Base-by-base conservation (phyloP, 2,329 filamentous ascomycete genomes). In the Massarina eburnea region DNA sequence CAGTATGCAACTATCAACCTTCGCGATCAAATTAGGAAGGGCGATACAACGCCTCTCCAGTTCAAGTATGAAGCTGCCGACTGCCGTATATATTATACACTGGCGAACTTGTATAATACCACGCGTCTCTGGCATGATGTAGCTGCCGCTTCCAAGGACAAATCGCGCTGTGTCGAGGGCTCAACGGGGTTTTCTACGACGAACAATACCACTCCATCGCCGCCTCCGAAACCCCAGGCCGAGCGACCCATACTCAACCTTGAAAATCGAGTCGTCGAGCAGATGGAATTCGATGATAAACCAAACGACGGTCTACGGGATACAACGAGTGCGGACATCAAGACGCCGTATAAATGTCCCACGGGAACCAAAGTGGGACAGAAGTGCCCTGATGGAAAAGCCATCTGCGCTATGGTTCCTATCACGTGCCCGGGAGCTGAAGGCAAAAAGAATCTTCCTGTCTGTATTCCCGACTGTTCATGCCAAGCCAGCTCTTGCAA, bases 41-140 rank as follows among this genome's bases (percentile, higher is more conserved):
- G 57, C 10, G 62, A 68, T 3, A 27, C 46, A 1, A 52, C 50
- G 4, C 70, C 71, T 0, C 52, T 72, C 1, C 68, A 73, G 39
- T 71, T 72, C 58, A 57, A 60, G 27, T 71, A 71, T 41, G 59
- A 69, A 33, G 61, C 71, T 5, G 68, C 70, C 14, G 61, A 72
- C 43, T 73, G 71, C 52, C 55, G 71, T 8, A 62, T 73, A 24
- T 73, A 63, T 52, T 72, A 67, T 55, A 70, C 69, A 0, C 33
- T 62, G 1, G 44, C 50, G 12, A 73, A 67, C 39, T 45, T 67
- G 39, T 66, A 67, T 54, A 70, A 74, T 55, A 66, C 61, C 48
- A 57, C 58, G 1, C 58, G 53, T 8, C 59, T 73, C 0, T 73
- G 70, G 71, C 50, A 57, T 7, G 66, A 71, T 39, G 64, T 56